Conservation (phyloP, 768 basidiomycete genomes). For the Naganishia randhawae region DNA sequence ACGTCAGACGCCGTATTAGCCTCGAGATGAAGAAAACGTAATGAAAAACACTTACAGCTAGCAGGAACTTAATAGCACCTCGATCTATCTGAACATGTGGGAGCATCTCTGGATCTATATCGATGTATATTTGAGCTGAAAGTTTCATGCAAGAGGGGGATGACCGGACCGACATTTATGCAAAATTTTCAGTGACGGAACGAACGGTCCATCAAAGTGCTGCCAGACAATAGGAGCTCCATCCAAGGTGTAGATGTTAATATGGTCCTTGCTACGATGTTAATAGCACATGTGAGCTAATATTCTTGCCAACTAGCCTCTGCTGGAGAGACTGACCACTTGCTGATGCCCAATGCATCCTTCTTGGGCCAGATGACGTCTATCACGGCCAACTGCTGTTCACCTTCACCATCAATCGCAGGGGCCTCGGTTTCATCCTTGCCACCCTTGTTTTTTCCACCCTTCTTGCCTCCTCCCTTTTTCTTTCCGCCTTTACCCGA, state of each 20-base stretch:
- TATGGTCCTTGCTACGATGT: slow-evolving; percentile 75
- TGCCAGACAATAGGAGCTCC: slow-evolving; percentile 89
- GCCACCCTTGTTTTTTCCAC: slow-evolving; percentile 31
- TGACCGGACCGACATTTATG: slow-evolving; percentile 71
- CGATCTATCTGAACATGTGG: slow-evolving; percentile 87
- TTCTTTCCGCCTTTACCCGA: slow-evolving; percentile 34
- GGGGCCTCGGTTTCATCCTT: slow-evolving; percentile 37
- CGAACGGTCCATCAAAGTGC: slow-evolving; percentile 89
- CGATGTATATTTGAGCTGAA: neutral
- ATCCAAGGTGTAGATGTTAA: slow-evolving; percentile 85
- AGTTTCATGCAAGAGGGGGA: neutral
- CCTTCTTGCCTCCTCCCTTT: slow-evolving; percentile 35
- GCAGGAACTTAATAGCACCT: slow-evolving; percentile 94
- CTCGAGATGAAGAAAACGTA: neutral
- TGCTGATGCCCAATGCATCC: slow-evolving; percentile 83
- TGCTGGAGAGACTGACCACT: slow-evolving; percentile 64
- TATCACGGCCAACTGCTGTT: slow-evolving; percentile 62
- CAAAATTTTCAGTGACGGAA: slow-evolving; percentile 79
- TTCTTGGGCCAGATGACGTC: slow-evolving; percentile 99
- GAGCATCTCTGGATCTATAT: slow-evolving; percentile 81
- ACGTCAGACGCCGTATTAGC: neutral
- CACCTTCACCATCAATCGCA: slow-evolving; percentile 26
- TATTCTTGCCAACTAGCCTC: neutral
- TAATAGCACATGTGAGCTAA: neutral
- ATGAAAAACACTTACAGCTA: slow-evolving; percentile 58